These are phyloP conservation scores for Crithidia brevicula DNA, from an alignment of 208 protist genomes.

Conservation along the genomic window DNA sequence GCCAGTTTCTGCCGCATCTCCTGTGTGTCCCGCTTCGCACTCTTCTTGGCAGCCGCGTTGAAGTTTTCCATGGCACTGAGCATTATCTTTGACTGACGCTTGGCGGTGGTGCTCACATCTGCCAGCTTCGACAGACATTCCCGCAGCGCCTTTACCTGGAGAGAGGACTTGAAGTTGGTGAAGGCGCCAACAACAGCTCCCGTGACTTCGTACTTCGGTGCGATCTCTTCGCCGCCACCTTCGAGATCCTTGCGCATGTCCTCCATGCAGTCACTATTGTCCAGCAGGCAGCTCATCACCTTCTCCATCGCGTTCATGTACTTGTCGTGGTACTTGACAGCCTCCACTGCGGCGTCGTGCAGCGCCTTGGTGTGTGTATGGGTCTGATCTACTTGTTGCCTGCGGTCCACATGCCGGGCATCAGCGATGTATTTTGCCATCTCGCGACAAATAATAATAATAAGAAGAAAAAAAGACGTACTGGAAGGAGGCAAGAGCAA, in stretches of 20 bases:
- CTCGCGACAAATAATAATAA: neutral
- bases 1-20: neutral
- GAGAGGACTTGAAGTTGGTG: neutral
- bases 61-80: neutral
- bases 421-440: neutral
- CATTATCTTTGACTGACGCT: neutral
- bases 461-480: slow-evolving; percentile 5
- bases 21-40: neutral
- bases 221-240: neutral
- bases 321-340: slow-evolving; percentile 13
- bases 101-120: neutral
- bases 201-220: neutral
- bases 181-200: neutral
- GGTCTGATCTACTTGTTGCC: neutral
- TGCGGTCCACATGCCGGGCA: neutral
- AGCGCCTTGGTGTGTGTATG: neutral
- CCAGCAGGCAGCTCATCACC: neutral
- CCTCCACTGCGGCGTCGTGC: neutral
- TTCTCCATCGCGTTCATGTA: slow-evolving; percentile 1
- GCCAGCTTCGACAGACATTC: neutral
- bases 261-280: neutral
- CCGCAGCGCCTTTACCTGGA: neutral
- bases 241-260: neutral
- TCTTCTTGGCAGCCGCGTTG: neutral
- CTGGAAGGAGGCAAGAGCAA: neutral